Conservation (phyloP, 257 asterid genomes). For the Sherardia arvensis region DNA sequence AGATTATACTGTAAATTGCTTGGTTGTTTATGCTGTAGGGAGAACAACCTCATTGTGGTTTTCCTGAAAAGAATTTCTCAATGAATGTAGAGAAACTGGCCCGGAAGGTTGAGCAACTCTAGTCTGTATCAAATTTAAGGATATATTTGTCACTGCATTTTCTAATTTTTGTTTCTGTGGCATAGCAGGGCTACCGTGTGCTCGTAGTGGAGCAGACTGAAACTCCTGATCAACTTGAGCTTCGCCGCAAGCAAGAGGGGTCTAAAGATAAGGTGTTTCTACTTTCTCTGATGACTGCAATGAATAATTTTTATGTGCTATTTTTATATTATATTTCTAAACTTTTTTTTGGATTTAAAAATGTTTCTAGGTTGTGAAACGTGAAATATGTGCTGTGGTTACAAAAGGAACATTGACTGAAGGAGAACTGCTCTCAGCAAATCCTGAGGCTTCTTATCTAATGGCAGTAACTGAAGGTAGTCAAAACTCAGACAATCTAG, state of each 20-base stretch:
- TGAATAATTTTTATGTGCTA: neutral
- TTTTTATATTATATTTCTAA: neutral
- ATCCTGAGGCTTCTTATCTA: constrained; percentile 81
- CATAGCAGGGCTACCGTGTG: constrained; percentile 78
- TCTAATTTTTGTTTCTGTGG: constrained; percentile 16
- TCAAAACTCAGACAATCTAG: constrained; percentile 38
- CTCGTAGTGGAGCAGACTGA: constrained; percentile 99
- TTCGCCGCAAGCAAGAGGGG: constrained; percentile 82
- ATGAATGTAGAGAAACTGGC: constrained; percentile 83
- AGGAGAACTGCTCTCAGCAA: constrained; percentile 70
- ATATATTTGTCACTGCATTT: constrained; percentile 5
- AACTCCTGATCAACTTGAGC: constrained; percentile 94
- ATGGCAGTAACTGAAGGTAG: constrained; percentile 75
- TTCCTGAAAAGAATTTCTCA: constrained; percentile 93
- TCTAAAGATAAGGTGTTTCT: constrained; percentile 76
- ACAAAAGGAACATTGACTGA: constrained; percentile 93
- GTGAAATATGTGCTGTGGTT: constrained; percentile 90
- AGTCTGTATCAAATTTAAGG: constrained; percentile 1
- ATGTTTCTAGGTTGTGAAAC: constrained; percentile 71
- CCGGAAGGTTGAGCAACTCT: constrained; percentile 46
- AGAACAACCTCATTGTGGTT: constrained; percentile 99
- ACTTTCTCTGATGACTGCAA: constrained; percentile 9
- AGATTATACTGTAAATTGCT: no score
- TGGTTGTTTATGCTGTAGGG: constrained; percentile 51
- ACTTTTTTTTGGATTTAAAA: constrained; percentile 8